A percentile compares a stretch with the other conserved stretches of the same genome.
Evolutionary conservation across 2,329 filamentous ascomycete species (phyloP).

Genomic region (Ophiosphaerella herpotricha): DNA sequence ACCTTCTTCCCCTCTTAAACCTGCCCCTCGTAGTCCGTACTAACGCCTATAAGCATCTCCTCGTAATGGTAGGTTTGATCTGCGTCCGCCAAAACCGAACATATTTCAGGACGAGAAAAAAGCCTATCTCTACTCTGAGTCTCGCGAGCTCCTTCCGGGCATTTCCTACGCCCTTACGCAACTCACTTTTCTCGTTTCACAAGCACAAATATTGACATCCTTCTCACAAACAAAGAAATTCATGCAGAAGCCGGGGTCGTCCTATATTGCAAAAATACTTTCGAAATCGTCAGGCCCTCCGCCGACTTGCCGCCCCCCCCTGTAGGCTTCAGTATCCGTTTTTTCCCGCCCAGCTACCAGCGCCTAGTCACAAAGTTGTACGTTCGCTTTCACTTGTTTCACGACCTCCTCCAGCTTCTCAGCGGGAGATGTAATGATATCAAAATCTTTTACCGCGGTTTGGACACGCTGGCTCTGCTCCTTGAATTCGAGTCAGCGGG

Average conservation of each 20-base stretch:
- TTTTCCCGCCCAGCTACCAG: slow-evolving; percentile 18
- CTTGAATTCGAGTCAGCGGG: slow-evolving; percentile 23
- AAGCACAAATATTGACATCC: slow-evolving; percentile 31
- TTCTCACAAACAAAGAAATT: slow-evolving; percentile 44
- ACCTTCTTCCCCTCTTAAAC: slow-evolving; percentile 23
- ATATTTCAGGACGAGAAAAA: slow-evolving; percentile 14
- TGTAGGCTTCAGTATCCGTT: slow-evolving; percentile 24
- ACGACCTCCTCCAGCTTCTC: slow-evolving; percentile 27
- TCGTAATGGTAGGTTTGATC: slow-evolving; percentile 29
- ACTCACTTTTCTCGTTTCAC: slow-evolving; percentile 17
- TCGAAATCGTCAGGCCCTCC: slow-evolving; percentile 33
- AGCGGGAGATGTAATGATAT: slow-evolving; percentile 20
- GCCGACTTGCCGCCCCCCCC: slow-evolving; percentile 25
- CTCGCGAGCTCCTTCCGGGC: slow-evolving; percentile 26
- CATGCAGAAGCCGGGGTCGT: slow-evolving; percentile 48
- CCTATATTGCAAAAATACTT: slow-evolving; percentile 48
- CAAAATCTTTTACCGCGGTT: slow-evolving; percentile 26
- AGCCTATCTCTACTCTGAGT: slow-evolving; percentile 22
- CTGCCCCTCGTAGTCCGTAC: slow-evolving; percentile 27
- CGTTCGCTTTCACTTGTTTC: slow-evolving; percentile 26
- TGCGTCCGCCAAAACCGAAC: slow-evolving; percentile 34
- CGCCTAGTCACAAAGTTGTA: slow-evolving; percentile 21
- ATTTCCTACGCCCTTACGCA: slow-evolving; percentile 28
- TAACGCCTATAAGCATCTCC: slow-evolving; percentile 25
- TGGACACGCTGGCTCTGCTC: slow-evolving; percentile 23